Evolutionary conservation across 2,329 filamentous ascomycete species (phyloP).

Genomic region (Sphaerulina populicola): DNA sequence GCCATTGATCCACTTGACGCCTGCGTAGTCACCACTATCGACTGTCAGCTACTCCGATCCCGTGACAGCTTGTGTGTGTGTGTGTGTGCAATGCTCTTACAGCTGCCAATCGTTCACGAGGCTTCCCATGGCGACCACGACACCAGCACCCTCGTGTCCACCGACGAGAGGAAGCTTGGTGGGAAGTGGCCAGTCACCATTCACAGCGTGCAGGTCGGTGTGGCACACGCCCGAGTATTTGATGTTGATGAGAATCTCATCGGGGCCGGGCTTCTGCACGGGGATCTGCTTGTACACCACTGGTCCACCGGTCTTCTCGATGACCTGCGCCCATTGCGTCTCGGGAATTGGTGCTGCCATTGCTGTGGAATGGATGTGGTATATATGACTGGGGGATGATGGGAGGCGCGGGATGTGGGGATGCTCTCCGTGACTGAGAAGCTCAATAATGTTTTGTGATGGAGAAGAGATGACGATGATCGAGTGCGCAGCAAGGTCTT

Average conservation of each 20-base stretch:
- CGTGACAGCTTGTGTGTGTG: too few relatives aligned
- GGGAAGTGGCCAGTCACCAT: constrained; percentile 81
- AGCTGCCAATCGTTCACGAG: constrained; percentile 70
- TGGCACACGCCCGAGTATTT: constrained; percentile 88
- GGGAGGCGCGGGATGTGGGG: background rate
- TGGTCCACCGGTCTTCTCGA: constrained; percentile 68
- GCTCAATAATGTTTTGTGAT: background rate
- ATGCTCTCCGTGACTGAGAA: background rate
- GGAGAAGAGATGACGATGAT: background rate
- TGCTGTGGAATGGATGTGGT: background rate
- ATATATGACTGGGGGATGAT: background rate
- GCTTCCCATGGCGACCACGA: constrained; percentile 70
- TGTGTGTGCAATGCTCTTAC: constrained; percentile 13
- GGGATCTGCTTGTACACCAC: constrained; percentile 71
- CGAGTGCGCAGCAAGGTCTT: constrained; percentile 8
- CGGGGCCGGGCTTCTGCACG: constrained; percentile 69
- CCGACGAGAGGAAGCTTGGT: constrained; percentile 79
- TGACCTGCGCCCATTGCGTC: constrained; percentile 85
- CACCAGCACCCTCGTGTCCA: constrained; percentile 68
- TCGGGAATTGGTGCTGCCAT: constrained; percentile 54
- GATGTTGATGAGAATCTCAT: constrained; percentile 87
- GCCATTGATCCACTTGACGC: constrained; percentile 87
- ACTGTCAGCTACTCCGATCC: constrained; percentile 1
- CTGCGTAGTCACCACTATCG: constrained; percentile 63
- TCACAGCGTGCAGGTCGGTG: constrained; percentile 72